Percentiles rank a stretch among this genome's conserved stretches.
These are phyloP conservation scores for Stachybotrys chartarum DNA, from an alignment of 2,329 filamentous ascomycete species.

Conservation along the genomic window DNA sequence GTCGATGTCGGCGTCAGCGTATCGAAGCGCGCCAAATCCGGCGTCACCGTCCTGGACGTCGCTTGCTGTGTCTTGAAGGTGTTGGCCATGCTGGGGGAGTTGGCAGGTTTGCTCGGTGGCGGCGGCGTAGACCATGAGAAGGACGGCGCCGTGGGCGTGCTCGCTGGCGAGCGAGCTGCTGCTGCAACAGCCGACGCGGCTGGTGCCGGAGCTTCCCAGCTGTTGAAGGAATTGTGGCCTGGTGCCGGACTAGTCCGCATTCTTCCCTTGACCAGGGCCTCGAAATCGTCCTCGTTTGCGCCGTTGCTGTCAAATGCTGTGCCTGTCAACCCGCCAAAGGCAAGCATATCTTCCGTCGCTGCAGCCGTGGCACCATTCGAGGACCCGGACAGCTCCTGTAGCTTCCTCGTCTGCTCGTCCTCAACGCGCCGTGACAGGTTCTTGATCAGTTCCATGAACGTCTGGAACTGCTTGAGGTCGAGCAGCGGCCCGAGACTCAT, in stretches of 20 bases:
- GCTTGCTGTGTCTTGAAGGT: conserved; percentile 29
- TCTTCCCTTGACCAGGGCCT: conserved; percentile 75
- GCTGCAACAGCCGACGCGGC: conserved; percentile 30
- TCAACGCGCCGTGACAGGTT: conserved; percentile 73
- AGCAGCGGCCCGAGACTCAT: conserved; percentile 89
- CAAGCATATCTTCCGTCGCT: conserved; percentile 60
- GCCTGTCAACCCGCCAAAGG: conserved; percentile 61
- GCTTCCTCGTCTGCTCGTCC: conserved; percentile 78
- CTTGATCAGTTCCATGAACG: conserved; percentile 86
- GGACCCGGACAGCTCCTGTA: conserved; percentile 70
- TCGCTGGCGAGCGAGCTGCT: conserved; percentile 23
- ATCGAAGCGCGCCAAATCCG: conserved; percentile 49
- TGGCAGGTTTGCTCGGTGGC: conserved; percentile 27
- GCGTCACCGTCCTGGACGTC: conserved; percentile 50
- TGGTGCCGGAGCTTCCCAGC: conserved; percentile 37
- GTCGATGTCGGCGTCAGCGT: conserved; percentile 51
- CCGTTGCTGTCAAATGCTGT: conserved; percentile 48
- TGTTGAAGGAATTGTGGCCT: conserved; percentile 32
- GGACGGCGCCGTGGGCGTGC: conserved; percentile 35
- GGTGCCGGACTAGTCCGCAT: conserved; percentile 21
- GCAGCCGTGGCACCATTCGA: conserved; percentile 41
- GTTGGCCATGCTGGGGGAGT: conserved; percentile 20
- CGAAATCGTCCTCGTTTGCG: conserved; percentile 68
- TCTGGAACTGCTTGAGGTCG: conserved; percentile 78
- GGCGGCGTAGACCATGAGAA: conserved; percentile 61